phyloP scores from a whole-genome alignment of 73 alveolate genomes.

The Paramecium caudatum region DNA sequence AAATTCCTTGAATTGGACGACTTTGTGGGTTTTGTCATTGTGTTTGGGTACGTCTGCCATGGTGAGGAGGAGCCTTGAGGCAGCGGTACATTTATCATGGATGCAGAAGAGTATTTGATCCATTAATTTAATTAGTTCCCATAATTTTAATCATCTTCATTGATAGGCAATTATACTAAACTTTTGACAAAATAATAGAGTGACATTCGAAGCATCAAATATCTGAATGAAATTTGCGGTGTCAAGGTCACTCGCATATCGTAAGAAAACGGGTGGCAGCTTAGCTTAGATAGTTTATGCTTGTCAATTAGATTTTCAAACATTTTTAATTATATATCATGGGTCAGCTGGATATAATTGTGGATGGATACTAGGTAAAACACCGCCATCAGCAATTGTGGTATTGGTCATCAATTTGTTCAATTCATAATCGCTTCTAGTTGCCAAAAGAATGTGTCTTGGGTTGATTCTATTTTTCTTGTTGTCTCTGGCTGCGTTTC shows the following conservation, averaged over 20 bases:
- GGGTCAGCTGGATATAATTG: slow-evolving; percentile 69
- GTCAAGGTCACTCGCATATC: slow-evolving; percentile 63
- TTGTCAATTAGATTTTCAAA: slow-evolving; percentile 61
- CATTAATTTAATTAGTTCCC: slow-evolving; percentile 21
- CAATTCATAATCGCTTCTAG: slow-evolving; percentile 90
- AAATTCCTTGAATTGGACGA: slow-evolving; percentile 31
- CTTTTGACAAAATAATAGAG: too few relatives aligned
- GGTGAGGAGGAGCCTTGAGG: slow-evolving; percentile 12
- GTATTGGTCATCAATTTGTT: slow-evolving; percentile 86
- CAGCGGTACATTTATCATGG: neutral
- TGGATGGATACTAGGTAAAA: slow-evolving; percentile 85
- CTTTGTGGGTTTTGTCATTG: slow-evolving; percentile 40
- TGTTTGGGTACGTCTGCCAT: slow-evolving; percentile 65
- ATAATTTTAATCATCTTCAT: slow-evolving; percentile 16
- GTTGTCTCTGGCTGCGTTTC: slow-evolving; percentile 91
- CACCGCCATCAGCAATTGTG: slow-evolving; percentile 91
- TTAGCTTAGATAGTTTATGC: slow-evolving; percentile 32
- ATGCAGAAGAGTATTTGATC: slow-evolving; percentile 49
- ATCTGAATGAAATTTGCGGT: neutral
- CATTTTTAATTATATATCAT: neutral
- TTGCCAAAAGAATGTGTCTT: slow-evolving; percentile 90
- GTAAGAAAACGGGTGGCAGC: slow-evolving; percentile 66
- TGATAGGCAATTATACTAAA: too few relatives aligned
- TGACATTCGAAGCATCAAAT: slow-evolving; percentile 51
- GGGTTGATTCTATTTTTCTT: slow-evolving; percentile 92